Base-by-base conservation (phyloP, 768 basidiomycete species). In the Lactarius sanguifluus region DNA sequence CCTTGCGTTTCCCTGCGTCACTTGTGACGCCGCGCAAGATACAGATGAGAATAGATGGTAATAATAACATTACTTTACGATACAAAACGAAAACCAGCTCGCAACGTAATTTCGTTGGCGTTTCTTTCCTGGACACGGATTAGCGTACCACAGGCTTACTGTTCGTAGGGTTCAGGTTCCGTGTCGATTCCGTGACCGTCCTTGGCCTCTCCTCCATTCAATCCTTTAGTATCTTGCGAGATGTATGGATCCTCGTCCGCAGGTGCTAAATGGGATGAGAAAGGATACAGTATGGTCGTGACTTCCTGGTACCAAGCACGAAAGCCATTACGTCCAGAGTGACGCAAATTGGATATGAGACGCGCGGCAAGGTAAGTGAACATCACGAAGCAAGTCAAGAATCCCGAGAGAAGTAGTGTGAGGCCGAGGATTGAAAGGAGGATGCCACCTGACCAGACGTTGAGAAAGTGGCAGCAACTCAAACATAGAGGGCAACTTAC, bases 351-450 rank as follows among this genome's bases (percentile, higher is more conserved):
- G 32, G 61, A 4, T 20, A 61, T 20, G 18, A 69, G 60, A 25
- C 68, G 68, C 32, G 65, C 57, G 41, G n/a, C 41, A 34, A 69
- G 50, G 50, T 69, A 69, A n/a, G 50, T 23, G n/a, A 40, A 47
- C 32, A 56, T 28, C 28, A 34, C 61, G 41, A 59, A 55, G n/a
- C 34, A 6, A 23, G 68, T 69, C 41, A 69, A 43, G 65, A 69
- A 58, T 13, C 40, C 61, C 23, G 68, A 69, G 20, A 69, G 61
- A 25, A 69, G 60, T 28, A 69, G 23, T 12, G 68, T 57, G 32
- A 67, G 25, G 16, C 65, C 61, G 52, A 69, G 65, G 28, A 34
- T 55, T 15, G 50, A 16, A n/a, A 67, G 36, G 60, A 69, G 65
- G 15, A 69, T 47, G 32, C 65, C 32, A 6, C 68, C 68, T 69